Percentiles rank a stretch among this genome's conserved stretches.
Evolutionary conservation across 345 rosid genomes (phyloP).

Genomic region (Melastoma malabathricum): DNA sequence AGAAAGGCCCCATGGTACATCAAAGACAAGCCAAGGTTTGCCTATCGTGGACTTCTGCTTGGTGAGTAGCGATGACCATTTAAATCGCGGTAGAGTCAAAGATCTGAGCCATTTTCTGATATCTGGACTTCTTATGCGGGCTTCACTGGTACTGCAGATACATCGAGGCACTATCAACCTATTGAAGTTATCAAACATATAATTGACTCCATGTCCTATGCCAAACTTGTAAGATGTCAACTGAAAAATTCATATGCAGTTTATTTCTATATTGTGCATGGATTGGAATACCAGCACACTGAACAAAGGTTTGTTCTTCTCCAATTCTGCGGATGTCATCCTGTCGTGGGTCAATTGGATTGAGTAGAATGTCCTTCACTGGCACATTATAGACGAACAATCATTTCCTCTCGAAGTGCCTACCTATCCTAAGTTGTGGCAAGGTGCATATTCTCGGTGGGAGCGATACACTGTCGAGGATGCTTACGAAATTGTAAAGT

Average conservation of each 20-base stretch:
- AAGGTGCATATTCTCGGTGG: conserved; percentile 78
- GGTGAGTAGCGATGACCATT: conserved; percentile 26
- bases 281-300: not conserved
- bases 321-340: conserved; percentile 10
- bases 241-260: conserved; percentile 2
- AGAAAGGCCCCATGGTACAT: conserved; percentile 76
- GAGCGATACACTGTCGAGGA: conserved; percentile 91
- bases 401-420: conserved; percentile 93
- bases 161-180: conserved; percentile 82
- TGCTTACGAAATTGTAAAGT: conserved; percentile 79
- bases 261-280: too few species aligned
- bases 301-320: conserved; percentile 6
- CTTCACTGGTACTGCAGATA: conserved; percentile 41
- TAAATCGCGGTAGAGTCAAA: not conserved
- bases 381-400: conserved; percentile 89
- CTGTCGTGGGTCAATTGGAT: conserved; percentile 23
- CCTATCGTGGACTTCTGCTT: conserved; percentile 64
- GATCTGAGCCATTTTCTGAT: too few species aligned
- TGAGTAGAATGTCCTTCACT: conserved; percentile 88
- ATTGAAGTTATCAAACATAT: conserved; percentile 64
- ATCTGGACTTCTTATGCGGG: too few species aligned
- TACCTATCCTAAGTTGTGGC: conserved; percentile 71
- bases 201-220: conserved; percentile 82
- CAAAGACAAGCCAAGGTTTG: conserved; percentile 73
- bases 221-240: conserved; percentile 65